Base-by-base conservation (phyloP, 768 basidiomycete species). In the Auricularia sp. region DNA sequence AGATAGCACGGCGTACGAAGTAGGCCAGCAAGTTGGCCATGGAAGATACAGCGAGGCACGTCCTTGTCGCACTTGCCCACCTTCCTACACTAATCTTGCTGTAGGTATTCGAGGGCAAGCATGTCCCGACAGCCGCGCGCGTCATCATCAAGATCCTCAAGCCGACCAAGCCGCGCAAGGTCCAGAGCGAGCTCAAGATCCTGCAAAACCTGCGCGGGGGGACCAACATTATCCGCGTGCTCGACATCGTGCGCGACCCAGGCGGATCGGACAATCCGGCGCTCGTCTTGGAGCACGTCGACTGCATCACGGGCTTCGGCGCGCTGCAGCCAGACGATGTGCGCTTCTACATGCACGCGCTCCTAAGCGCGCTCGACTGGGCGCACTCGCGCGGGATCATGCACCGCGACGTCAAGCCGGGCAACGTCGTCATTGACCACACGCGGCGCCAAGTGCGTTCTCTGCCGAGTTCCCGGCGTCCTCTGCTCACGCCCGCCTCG, bases 381-480 rank as follows among this genome's bases (percentile, higher is more conserved):
- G 85, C 84, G 65, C 87, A 89, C 69, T 84, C 85, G 10, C 81
- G 84, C 67, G 88, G 87, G 39, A 83, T 89, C 67, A 88, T 89
- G 83, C 87, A 88, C 71, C 78, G 87, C 29, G 84, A 85, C 67
- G 82, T 85, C 66, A 85, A 85, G 71, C 84, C 85, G 0, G 83
- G 84, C 67, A 89, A 89, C 70, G 84, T 89, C 63, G 87, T 89
- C 86, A 86, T 89, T 64, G 85, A 89, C 74, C 82, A 84, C 71
- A 78, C 82, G 65, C 81, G 80, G 67, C 78, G 84, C 58, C 79
- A 82, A 80, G 82, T 88, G 65, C 70, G 81, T 69, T 44, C 14
- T n/a, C 1, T 51, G n/a, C 24, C 18, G 7, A 10, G 6, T 29
- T 51, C 13, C 11, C 11, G 35, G 13, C 44, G 63, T 10, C 44